Evolutionary conservation across 2,329 filamentous ascomycete species (phyloP).

Genomic region (Pseudofabraea citricarpa): DNA sequence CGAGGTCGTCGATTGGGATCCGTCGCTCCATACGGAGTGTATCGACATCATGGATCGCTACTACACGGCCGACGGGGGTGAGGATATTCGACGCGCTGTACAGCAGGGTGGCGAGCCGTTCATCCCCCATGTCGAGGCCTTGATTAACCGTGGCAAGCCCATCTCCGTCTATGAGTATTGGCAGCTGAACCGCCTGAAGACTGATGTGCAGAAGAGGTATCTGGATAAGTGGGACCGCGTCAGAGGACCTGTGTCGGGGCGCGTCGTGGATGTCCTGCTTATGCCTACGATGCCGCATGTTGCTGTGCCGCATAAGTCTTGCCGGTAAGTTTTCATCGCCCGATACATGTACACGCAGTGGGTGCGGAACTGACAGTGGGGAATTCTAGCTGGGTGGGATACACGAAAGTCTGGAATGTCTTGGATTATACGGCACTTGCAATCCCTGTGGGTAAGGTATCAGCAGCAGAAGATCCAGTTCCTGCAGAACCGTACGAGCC

Average conservation of each 20-base stretch:
- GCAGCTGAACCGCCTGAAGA: slow-evolving; percentile 12
- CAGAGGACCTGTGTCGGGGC: slow-evolving; percentile 15
- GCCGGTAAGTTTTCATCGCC: slow-evolving; percentile 2
- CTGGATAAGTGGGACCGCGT: slow-evolving; percentile 25
- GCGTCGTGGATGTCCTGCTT: slow-evolving; percentile 23
- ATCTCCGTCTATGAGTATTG: slow-evolving; percentile 10
- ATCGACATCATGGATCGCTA: slow-evolving; percentile 47
- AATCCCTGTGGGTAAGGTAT: slow-evolving; percentile 46
- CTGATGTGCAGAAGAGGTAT: slow-evolving; percentile 23
- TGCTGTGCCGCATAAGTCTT: slow-evolving; percentile 38
- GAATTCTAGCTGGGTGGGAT: slow-evolving; percentile 50
- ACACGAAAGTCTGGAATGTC: slow-evolving; percentile 59
- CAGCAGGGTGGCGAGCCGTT: slow-evolving; percentile 15
- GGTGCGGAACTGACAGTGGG: too few species aligned
- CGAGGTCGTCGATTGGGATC: slow-evolving; percentile 48
- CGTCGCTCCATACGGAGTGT: slow-evolving; percentile 46
- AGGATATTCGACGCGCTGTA: slow-evolving; percentile 8
- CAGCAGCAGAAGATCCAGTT: slow-evolving; percentile 31
- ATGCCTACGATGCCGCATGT: slow-evolving; percentile 51
- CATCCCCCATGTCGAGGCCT: slow-evolving; percentile 51
- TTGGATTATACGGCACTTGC: slow-evolving; percentile 56
- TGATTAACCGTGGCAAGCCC: slow-evolving; percentile 41
- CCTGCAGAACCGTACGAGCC: slow-evolving; percentile 34
- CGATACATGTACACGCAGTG: too few species aligned
- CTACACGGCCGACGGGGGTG: slow-evolving; percentile 15